These are phyloP conservation scores for Colletotrichum kahawae DNA, from an alignment of 2,329 filamentous ascomycete species.

Conservation along the genomic window DNA sequence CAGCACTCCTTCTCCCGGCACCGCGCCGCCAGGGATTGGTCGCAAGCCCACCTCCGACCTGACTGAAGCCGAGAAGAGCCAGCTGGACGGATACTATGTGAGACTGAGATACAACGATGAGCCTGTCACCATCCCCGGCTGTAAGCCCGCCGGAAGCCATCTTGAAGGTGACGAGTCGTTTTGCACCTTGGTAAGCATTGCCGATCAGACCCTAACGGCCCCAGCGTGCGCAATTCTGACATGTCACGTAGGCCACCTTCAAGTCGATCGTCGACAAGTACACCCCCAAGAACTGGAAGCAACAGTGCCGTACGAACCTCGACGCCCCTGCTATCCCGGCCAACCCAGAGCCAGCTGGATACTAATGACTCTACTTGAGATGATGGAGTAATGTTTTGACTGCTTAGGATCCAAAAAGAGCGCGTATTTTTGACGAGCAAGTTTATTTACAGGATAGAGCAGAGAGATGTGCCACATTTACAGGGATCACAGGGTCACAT, in stretches of 20 bases:
- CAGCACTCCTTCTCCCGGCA: conserved; percentile 28
- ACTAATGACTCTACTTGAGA: conserved; percentile 29
- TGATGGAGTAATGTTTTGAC: background rate
- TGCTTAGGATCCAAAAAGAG: background rate
- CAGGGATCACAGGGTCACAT: background rate
- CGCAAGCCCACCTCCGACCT: conserved; percentile 65
- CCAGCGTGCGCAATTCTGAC: background rate
- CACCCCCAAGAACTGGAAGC: conserved; percentile 79
- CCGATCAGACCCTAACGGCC: background rate
- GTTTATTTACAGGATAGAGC: background rate
- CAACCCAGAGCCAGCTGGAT: conserved; percentile 58
- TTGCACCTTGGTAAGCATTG: conserved; percentile 76
- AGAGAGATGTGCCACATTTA: background rate
- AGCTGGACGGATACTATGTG: conserved; percentile 80
- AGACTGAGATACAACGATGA: conserved; percentile 90
- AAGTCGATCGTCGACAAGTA: conserved; percentile 91
- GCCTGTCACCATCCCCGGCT: conserved; percentile 82
- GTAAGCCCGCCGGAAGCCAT: conserved; percentile 78
- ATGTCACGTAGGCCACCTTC: conserved; percentile 72
- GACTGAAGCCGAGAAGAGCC: conserved; percentile 55
- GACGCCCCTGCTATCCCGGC: conserved; percentile 49
- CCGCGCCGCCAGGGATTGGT: conserved; percentile 55
- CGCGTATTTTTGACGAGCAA: background rate
- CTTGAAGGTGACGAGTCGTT: conserved; percentile 85
- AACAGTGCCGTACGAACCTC: conserved; percentile 53